phyloP scores from a whole-genome alignment of 75 land plant genomes.

The Selaginella tamariscina region DNA sequence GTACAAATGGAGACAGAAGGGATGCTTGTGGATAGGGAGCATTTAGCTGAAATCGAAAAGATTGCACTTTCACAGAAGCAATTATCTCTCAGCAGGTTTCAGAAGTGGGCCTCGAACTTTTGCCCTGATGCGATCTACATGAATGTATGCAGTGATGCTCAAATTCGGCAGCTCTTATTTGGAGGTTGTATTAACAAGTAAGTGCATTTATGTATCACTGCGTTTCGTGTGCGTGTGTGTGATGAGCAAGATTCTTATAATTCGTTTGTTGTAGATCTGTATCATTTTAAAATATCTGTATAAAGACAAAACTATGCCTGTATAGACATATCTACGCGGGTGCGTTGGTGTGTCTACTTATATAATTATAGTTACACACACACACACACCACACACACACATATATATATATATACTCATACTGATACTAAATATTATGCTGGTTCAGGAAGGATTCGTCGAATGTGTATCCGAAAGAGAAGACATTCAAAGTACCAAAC shows the following conservation, averaged over 20 bases:
- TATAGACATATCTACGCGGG: no score
- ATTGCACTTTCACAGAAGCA: slow-evolving; percentile 63
- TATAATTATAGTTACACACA: no score
- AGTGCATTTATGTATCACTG: background rate
- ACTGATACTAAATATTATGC: background rate
- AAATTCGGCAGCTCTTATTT: slow-evolving; percentile 78
- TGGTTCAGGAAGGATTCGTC: slow-evolving; percentile 41
- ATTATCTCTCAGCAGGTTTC: slow-evolving; percentile 48
- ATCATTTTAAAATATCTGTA: no score
- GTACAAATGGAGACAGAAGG: slow-evolving; percentile 80
- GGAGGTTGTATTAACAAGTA: slow-evolving; percentile 35
- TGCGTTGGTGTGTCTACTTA: no score
- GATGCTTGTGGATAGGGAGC: slow-evolving; percentile 69
- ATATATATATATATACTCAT: no score
- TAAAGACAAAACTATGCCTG: no score
- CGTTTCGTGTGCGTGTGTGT: background rate
- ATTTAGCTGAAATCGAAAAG: slow-evolving; percentile 71
- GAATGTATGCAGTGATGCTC: slow-evolving; percentile 94
- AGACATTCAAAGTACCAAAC: slow-evolving; percentile 61
- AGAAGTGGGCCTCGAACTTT: slow-evolving; percentile 67
- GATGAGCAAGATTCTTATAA: no score
- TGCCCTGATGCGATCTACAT: slow-evolving; percentile 68
- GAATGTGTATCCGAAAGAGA: slow-evolving; percentile 32
- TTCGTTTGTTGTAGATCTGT: no score
- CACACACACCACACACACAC: no score